Base-by-base conservation (phyloP, 2,329 filamentous ascomycete species). In the Colletotrichum navitas region DNA sequence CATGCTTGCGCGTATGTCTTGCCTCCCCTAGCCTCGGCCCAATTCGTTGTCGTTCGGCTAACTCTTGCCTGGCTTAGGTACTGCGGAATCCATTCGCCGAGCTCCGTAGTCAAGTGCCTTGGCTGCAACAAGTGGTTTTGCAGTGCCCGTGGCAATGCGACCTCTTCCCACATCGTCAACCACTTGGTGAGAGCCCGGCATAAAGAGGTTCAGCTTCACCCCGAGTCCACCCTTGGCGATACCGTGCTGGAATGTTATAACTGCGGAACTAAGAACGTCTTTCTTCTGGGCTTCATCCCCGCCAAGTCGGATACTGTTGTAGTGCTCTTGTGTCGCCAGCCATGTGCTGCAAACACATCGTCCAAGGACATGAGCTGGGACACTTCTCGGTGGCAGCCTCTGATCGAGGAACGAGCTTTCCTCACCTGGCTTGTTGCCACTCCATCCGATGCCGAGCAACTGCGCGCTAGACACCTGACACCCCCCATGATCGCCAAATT, bases 351-450 rank as follows among this genome's bases (percentile, higher is more conserved):
- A 36, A 95, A 93, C 84, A 93, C 95, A 1, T 98, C 96, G 43
- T 95, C 94, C 75, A 99, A 99, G 83, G 96, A 99, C 78, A 98
- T 99, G 95, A 99, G 96, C 81, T 99, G 96, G 96, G 96, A 99
- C 81, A 97, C 95, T 7, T 97, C 95, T 34, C 91, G 95, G 79
- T 99, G 96, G 96, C 95, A 98, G 80, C 96, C 96, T 16, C 87
- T 99, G 70, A 98, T 99, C 75, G 95, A 98, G 81, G 96, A 99
- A 79, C 94, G 96, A 61, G 96, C 94, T 21, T 99, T 99, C 80
- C 84, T 99, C 47, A 89, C 92, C 49, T 99, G 96, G 96, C 93
- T 99, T 32, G 95, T 99, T 10, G 90, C 91, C 56, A 87, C 93
- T 12, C 96, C 96, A 1, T 93, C 93, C 43, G 97, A 99, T 79